These are phyloP conservation scores for Parachaetomium inaequale DNA, from an alignment of 495 filamentous ascomycete genomes.

Conservation along the genomic window DNA sequence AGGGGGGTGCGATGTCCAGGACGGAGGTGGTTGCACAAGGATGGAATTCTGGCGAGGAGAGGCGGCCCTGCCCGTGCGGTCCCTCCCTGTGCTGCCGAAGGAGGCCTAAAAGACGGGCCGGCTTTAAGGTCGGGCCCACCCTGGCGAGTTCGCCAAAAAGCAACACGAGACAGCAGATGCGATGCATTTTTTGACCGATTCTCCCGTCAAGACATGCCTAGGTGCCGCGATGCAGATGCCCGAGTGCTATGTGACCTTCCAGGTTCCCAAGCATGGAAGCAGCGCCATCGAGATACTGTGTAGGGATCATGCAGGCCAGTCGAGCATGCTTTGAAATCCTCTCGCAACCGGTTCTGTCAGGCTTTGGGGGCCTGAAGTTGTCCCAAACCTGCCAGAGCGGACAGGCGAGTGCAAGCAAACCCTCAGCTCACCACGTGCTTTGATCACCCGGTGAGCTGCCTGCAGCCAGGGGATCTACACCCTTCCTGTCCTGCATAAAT, in stretches of 20 bases:
- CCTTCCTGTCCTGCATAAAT: background rate
- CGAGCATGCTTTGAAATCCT: background rate
- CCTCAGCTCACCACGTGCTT: too few relatives aligned
- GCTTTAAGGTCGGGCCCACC: background rate
- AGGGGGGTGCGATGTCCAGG: constrained; percentile 24
- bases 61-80: constrained; percentile 7
- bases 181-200: too few relatives aligned
- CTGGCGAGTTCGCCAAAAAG: background rate
- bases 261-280: background rate
- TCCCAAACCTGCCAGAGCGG: too few relatives aligned
- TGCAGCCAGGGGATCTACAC: background rate
- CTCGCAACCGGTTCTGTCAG: background rate
- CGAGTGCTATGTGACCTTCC: background rate
- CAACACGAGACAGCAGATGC: background rate
- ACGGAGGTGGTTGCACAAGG: constrained; percentile 26
- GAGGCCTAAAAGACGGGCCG: constrained; percentile 2
- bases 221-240: background rate
- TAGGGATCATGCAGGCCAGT: background rate
- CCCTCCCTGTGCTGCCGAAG: constrained; percentile 17
- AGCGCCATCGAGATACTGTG: background rate
- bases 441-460: too few relatives aligned
- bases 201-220: too few relatives aligned
- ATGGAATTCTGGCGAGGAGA: constrained; percentile 24
- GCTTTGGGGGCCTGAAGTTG: too few relatives aligned
- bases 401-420: too few relatives aligned